Evolutionary conservation across 2,329 filamentous ascomycete species (phyloP).

Genomic region (Xylaria polymorpha): DNA sequence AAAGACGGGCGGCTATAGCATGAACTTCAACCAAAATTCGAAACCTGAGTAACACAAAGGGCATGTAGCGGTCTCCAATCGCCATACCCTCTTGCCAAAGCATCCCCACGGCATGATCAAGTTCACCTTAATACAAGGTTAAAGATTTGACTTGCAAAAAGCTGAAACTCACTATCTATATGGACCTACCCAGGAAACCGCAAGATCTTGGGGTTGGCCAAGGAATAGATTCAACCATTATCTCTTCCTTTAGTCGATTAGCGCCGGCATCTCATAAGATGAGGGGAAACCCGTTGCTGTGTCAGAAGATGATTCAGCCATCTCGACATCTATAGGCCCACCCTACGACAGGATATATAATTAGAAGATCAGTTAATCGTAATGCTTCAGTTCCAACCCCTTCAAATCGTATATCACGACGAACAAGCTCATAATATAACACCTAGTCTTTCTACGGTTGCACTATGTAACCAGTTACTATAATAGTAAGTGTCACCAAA

Average conservation of each 20-base stretch:
- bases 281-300: background rate
- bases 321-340: background rate
- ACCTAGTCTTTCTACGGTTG: background rate
- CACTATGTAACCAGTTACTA: background rate
- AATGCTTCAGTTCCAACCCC: background rate
- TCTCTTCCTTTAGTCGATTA: background rate
- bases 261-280: background rate
- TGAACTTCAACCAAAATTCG: conserved; percentile 77
- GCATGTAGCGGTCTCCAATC: background rate
- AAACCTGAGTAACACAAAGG: conserved; percentile 29
- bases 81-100: background rate
- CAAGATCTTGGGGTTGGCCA: background rate
- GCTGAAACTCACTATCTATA: background rate
- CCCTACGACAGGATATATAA: background rate
- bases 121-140: background rate
- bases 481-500: background rate
- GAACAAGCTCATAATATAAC: background rate
- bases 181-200: background rate
- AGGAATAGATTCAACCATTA: background rate
- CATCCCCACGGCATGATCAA: background rate
- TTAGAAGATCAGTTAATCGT: background rate
- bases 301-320: background rate
- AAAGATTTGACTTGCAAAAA: background rate
- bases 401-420: background rate
- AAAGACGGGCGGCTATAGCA: conserved; percentile 89